Conservation (phyloP, 192 early-diverging fungal genomes). For the Rhizophlyctis rosea region DNA sequence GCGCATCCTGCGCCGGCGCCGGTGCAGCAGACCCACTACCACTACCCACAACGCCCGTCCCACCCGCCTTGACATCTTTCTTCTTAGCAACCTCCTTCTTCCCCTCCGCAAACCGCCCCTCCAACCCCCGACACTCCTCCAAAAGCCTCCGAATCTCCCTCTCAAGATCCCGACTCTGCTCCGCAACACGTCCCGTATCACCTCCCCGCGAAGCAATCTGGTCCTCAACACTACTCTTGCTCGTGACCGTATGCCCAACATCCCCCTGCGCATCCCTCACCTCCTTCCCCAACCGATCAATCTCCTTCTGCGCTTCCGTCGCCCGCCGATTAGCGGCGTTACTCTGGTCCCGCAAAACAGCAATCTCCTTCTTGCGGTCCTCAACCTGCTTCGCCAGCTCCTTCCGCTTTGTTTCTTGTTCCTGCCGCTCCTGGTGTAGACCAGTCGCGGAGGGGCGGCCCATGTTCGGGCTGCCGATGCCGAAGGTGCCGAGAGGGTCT, state of each 20-base stretch:
- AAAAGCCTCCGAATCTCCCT: slow-evolving; percentile 35
- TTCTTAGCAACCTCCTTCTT: slow-evolving; percentile 20
- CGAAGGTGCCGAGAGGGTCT: slow-evolving; percentile 33
- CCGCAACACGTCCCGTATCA: neutral
- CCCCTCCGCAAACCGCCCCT: slow-evolving; percentile 15
- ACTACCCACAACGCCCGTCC: slow-evolving; percentile 10
- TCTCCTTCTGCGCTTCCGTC: slow-evolving; percentile 25
- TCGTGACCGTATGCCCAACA: slow-evolving; percentile 22
- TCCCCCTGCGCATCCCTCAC: slow-evolving; percentile 31
- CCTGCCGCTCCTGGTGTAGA: slow-evolving; percentile 11
- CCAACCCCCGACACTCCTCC: slow-evolving; percentile 24
- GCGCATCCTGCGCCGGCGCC: slow-evolving; percentile 16
- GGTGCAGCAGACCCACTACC: neutral
- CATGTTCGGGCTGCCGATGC: neutral
- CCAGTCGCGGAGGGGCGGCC: neutral
- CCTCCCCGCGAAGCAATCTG: slow-evolving; percentile 16
- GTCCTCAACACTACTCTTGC: slow-evolving; percentile 16
- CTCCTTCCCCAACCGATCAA: slow-evolving; percentile 27
- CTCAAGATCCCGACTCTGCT: slow-evolving; percentile 26
- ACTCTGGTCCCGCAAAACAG: slow-evolving; percentile 30
- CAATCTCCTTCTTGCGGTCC: slow-evolving; percentile 38
- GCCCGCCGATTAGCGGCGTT: slow-evolving; percentile 21
- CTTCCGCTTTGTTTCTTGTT: slow-evolving; percentile 35
- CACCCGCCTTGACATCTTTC: slow-evolving; percentile 10
- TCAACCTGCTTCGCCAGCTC: slow-evolving; percentile 32